Evolutionary conservation across 371 early-diverging fungal genomes (phyloP).

Genomic region (Mortierella sp.): DNA sequence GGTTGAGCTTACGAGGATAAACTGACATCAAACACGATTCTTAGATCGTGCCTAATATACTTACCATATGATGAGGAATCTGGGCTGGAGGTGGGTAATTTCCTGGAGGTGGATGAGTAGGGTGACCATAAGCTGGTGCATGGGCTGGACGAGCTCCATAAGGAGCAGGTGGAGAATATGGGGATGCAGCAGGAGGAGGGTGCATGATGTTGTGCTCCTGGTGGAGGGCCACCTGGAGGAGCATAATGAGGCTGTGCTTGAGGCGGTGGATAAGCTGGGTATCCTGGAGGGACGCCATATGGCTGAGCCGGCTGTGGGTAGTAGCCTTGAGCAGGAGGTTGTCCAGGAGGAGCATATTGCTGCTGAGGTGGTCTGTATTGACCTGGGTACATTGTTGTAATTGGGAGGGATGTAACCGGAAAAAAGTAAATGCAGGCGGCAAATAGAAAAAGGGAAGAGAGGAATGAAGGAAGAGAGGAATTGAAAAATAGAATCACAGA

Average conservation of each 20-base stretch:
- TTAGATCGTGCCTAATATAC: not conserved
- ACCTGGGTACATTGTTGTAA: slow-evolving; percentile 31
- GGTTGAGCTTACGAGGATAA: not conserved
- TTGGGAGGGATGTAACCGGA: not conserved
- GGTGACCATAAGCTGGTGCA: slow-evolving; percentile 6
- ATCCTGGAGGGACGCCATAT: not conserved
- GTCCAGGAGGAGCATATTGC: not conserved
- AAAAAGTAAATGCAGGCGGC: not conserved
- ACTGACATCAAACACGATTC: not conserved
- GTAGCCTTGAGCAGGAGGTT: not conserved
- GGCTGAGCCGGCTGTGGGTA: not conserved
- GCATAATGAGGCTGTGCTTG: not conserved
- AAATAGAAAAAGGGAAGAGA: not conserved
- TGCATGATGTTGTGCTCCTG: not conserved
- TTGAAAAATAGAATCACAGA: too few species aligned
- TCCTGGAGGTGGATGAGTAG: slow-evolving; percentile 8
- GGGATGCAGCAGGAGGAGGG: slow-evolving; percentile 19
- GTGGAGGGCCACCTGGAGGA: slow-evolving; percentile 9
- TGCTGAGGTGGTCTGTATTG: slow-evolving; percentile 25
- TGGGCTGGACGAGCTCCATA: slow-evolving; percentile 7
- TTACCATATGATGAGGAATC: slow-evolving; percentile 36
- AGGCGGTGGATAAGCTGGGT: not conserved
- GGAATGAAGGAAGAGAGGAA: not conserved
- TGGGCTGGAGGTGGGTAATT: slow-evolving; percentile 16
- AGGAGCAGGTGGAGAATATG: slow-evolving; percentile 18